Base-by-base conservation (phyloP, 73 alveolate genomes). In the Diophrys sp. region DNA sequence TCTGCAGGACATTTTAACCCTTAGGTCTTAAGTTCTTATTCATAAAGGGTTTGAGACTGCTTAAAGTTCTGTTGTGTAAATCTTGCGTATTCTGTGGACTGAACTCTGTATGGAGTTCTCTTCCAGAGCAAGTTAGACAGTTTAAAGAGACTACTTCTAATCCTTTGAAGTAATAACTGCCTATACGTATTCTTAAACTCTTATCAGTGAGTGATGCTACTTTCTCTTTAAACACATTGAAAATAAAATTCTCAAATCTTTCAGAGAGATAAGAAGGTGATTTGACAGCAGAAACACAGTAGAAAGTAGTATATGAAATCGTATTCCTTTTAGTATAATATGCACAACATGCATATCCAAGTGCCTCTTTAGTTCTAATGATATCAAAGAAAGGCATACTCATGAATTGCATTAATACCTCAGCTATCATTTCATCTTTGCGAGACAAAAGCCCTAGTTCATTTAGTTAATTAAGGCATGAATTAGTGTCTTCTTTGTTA, bases 311-410 rank as follows among this genome's bases (percentile, higher is more conserved):
- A 18, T 44, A 44, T 11, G 62, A 44, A 18, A 44, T 44, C 5
- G 5, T 5, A 18, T 44, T 44, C n/a, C 5, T 5, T 44, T 44
- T 44, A 11, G 5, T 5, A 18, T 44, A 44, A 18, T 44, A 44
- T 11, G 85, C 57, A 55, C 26, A 79, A 0, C 70, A 82, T 0
- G 54, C 68, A 33, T 85, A 85, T 23, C 93, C 93, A 27, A 85
- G 87, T 55, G 81, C 70, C 32, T 85, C 83, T 25, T 79, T 81
- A 27, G 93, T 85, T 30, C 93, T 79, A 27, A 85, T 33, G 34
- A 70, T 44, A 26, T 74, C 83, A 68, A 56, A 85, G 77, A 71
- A 75, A 24, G 93, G 93, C 33, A 79, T 74, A 34, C 80, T 73
- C 27, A 85, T 25, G 74, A 69, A 67, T 32, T 77, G 85, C 69